Evolutionary conservation across 1,139 yeast species (phyloP), one percentile per base, ranked within the genome.

Genomic region (Geotrichum aggregatum): DNA sequence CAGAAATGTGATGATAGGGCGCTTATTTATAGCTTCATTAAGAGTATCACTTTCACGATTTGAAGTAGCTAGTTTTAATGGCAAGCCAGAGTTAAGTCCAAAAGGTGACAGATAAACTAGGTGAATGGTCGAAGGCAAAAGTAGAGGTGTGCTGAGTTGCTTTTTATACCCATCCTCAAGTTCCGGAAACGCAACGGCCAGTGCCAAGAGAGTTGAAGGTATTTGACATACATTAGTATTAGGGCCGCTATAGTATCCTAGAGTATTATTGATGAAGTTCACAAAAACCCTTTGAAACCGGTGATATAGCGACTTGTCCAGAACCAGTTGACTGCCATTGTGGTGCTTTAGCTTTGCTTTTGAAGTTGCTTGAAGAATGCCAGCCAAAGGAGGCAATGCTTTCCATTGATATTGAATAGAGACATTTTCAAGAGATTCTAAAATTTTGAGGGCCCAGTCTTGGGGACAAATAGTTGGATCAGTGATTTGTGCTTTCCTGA

Each of bases 391-490:
- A 0, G 87, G 83, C 14, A 79, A 57, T 1, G 76, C 76, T 61
- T 79, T 79, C 87, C 87, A 82, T 52, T 75, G 60, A 7, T 59
- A 63, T 5, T 44, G 40, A 18, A 48, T 34, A 34, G 49, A 39
- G 42, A 52, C n/a, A 26, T 52, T 18, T 3, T 39, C 52, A 21
- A 55, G 55, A 35, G 54, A 55, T 44, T 54, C 60, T 39, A 78
- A 55, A 47, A 82, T 54, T 0, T 76, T 70, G 3, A 71, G 66
- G 59, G 77, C 79, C 72, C 84, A 85, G 1, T 71, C 68, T 55
- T 76, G 71, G 21, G 80, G 68, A 0, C 80, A 66, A 7, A 85
- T 62, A 0, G 87, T 75, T 1, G 94, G 94, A 56, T 78, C 78
- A 6, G 87, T 80, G 3, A 84, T 71, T 49, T 71, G 71, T 49